phyloP scores from a whole-genome alignment of 345 rosid species.

The Psidium guajava region DNA sequence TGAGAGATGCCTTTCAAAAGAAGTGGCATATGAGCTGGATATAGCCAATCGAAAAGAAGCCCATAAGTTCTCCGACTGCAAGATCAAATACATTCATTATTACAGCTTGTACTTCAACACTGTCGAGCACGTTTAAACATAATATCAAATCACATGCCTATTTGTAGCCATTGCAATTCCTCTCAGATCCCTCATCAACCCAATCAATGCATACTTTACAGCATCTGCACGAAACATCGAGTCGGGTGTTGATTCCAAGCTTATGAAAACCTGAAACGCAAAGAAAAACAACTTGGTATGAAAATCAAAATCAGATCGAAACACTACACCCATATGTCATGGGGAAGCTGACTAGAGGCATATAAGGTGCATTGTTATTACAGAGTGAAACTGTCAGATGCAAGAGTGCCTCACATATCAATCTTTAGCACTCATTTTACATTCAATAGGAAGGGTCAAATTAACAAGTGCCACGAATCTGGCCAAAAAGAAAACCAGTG shows the following conservation, averaged over 20 bases:
- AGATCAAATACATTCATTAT: background rate
- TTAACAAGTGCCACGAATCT: background rate
- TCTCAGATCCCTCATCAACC: conserved; percentile 95
- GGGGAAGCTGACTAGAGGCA: background rate
- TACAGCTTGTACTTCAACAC: background rate
- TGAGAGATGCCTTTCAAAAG: conserved; percentile 84
- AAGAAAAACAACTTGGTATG: background rate
- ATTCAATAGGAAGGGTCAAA: background rate
- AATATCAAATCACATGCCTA: conserved; percentile 30
- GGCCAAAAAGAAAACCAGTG: background rate
- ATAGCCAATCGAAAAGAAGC: conserved; percentile 94
- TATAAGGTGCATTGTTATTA: background rate
- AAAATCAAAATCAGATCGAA: background rate
- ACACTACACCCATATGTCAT: background rate
- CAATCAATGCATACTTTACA: conserved; percentile 85
- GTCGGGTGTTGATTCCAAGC: conserved; percentile 86
- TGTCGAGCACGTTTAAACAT: background rate
- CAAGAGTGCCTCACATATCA: background rate
- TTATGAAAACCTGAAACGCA: conserved; percentile 49
- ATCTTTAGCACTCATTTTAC: background rate
- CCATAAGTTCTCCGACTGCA: conserved; percentile 92
- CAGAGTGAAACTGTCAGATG: background rate
- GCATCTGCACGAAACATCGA: conserved; percentile 80
- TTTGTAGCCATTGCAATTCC: conserved; percentile 97
- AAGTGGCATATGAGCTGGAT: conserved; percentile 93